Evolutionary conservation across 306 rosid genomes (phyloP), one percentile per base, ranked within the genome.

Genomic region (Arachis hypogaea): DNA sequence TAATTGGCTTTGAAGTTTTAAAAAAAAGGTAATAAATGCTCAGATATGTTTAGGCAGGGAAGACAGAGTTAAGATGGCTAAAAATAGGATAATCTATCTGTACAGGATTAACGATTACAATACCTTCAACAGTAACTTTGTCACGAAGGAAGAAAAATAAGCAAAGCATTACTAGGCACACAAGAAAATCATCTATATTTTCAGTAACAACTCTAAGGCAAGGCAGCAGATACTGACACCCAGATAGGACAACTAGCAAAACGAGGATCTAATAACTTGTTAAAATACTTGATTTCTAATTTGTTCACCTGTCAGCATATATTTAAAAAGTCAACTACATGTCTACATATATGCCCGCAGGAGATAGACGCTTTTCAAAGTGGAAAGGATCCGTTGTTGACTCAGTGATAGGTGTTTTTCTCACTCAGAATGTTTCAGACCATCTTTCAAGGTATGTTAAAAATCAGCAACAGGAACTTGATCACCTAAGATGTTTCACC

Each of bases 371-470:
- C 50, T 94, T 94, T 83, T 94, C 99, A 28, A 84, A 68, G 71
- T 92, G 99, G 99, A 94, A 94, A 88, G 99, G 99, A 71, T 92
- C 97, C 45, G 99, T 89, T 45, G 96, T 94, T 71, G 99, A 94
- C 79, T 94, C 99, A 2, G 96, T 94, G 58, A 83, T 94, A 36
- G 97, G 97, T 40, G 97, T 94, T 80, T 94, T 88, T 78, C 97
- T 92, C 67, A 94, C 99, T 69, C 96, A 94, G 68, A 94, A 94
- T 85, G 99, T 94, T 77, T 88, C 98, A 30, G 99, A 94, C 76
- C 97, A 94, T 82, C 92, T 94, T 66, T 94, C 99, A 49, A 94
- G 97, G 99, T 91, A 84, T 66, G 63, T 71, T 73, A 71, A 59
- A 47, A 6, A 72, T 43, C 71, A 68, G 50, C 12, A 4, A 74